These are phyloP conservation scores for Obelidium mucronatum DNA, from an alignment of 192 early-diverging fungal species.

Conservation along the genomic window DNA sequence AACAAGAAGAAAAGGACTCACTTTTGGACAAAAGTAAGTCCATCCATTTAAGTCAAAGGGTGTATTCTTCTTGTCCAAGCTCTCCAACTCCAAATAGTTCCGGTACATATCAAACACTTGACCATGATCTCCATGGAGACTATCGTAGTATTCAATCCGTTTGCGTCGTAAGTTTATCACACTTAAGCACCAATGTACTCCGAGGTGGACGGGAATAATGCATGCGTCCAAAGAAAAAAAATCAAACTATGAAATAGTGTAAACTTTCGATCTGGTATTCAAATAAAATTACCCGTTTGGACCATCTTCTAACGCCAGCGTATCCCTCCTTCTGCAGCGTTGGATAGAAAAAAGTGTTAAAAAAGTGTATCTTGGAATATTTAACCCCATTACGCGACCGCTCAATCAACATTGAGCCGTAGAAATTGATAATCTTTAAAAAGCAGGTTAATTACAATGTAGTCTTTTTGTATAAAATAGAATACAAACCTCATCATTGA, in stretches of 20 bases:
- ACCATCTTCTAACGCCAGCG: constrained; percentile 78
- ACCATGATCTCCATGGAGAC: constrained; percentile 77
- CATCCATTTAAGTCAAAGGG: constrained; percentile 72
- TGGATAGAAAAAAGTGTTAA: constrained; percentile 92
- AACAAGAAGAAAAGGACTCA: background rate
- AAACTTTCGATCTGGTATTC: background rate
- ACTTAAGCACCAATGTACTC: constrained; percentile 76
- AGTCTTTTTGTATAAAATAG: no score
- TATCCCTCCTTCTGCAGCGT: constrained; percentile 77
- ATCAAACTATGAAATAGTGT: constrained; percentile 52
- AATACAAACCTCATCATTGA: constrained; percentile 99
- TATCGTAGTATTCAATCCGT: constrained; percentile 83
- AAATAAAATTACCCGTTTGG: constrained; percentile 60
- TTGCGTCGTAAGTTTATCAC: constrained; percentile 68
- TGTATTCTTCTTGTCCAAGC: constrained; percentile 72
- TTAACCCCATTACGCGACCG: constrained; percentile 51
- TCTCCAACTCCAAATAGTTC: constrained; percentile 75
- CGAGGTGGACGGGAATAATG: constrained; percentile 85
- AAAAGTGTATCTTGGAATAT: constrained; percentile 77
- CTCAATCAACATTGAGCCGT: constrained; percentile 77
- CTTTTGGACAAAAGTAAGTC: constrained; percentile 63
- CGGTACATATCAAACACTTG: constrained; percentile 62
- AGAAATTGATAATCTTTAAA: constrained; percentile 87
- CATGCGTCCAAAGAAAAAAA: constrained; percentile 80
- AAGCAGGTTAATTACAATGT: no score